Percentiles rank a stretch among this genome's conserved stretches.
Conservation (phyloP, 2,329 filamentous ascomycete genomes). For the Mariannaea elegans region DNA sequence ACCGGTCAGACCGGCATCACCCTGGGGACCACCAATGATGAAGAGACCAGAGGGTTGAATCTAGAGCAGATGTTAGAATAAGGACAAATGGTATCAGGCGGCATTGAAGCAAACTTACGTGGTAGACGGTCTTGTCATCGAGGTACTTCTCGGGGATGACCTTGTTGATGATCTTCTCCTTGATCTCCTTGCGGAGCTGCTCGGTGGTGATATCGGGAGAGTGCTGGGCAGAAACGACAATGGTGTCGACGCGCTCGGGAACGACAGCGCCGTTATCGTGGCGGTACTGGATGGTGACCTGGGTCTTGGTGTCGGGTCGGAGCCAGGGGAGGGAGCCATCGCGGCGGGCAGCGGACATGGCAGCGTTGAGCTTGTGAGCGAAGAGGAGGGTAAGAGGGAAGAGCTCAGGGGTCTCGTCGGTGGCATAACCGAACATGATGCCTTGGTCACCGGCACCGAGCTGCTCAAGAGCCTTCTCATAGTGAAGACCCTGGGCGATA, state of each 20-base stretch:
- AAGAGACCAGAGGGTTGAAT: constrained; percentile 98
- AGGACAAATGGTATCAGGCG: not conserved
- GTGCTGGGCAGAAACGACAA: constrained; percentile 97
- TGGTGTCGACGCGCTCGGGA: constrained; percentile 91
- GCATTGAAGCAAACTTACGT: constrained; percentile 66
- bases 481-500: constrained; percentile 98
- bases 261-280: constrained; percentile 95
- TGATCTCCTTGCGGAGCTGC: constrained; percentile 91
- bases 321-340: constrained; percentile 92
- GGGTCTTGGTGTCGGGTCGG: constrained; percentile 98
- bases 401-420: constrained; percentile 97
- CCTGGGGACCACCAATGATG: constrained; percentile 99
- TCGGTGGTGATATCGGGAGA: constrained; percentile 87
- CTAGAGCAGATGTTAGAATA: constrained; percentile 42
- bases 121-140: constrained; percentile 93
- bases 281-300: constrained; percentile 98
- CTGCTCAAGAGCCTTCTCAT: constrained; percentile 96
- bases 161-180: constrained; percentile 96
- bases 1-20: constrained; percentile 97
- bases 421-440: constrained; percentile 99
- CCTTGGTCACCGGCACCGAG: constrained; percentile 99
- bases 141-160: constrained; percentile 93
- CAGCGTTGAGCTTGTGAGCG: constrained; percentile 95
- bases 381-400: constrained; percentile 94
- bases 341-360: constrained; percentile 89